Base-by-base conservation (phyloP, 371 early-diverging fungal genomes). In the Lichtheimia ramosa region DNA sequence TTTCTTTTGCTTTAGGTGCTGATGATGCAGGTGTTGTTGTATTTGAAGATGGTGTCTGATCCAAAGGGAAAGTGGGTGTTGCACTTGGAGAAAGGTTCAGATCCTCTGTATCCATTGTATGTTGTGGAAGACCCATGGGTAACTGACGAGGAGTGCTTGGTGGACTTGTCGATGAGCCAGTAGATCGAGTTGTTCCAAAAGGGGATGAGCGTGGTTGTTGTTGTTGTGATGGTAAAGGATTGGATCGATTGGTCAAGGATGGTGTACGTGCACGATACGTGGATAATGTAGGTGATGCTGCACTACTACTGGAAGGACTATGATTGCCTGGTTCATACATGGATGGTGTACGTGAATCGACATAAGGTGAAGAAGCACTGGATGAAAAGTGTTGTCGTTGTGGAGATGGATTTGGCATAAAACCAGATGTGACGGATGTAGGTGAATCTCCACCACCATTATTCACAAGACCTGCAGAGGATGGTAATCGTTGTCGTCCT, bases 231-330 rank as follows among this genome's bases (percentile, higher is more conserved):
- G 34, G 34, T 34, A 34, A 34, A 34, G 6, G 6, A 4, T 18
- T 53, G 16, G 56, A 58, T 18, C 63, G 63, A 21, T 49, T 54
- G 5, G 61, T 61, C 20, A 66, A 16, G 14, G 66, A 66, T 24
- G 61, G 66, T 48, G 66, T 66, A 10, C 66, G 66, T n/a, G 56
- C 48, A 16, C 66, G 66, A 46, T 62, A 58, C 13, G 59, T 52
- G 10, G 57, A 54, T 23, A 67, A n/a, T 23, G 61, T 58, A 16
- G 63, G 63, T 18, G 63, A 63, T 13, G 63, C 43, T 21, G 25
- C 48, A 53, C 53, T 60, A 42, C 24, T 59, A 23, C 43, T 58
- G 28, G 18, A 18, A 0, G 18, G 18, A 10, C 46, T 46, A 21
- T 34, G 50, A 51, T 43, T 59, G 43, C 18, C 23, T 18, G 46